Evolutionary conservation across 139 green algal genomes (phyloP), one percentile per base, ranked within the genome.

Genomic region (Coelastrella sp.): DNA sequence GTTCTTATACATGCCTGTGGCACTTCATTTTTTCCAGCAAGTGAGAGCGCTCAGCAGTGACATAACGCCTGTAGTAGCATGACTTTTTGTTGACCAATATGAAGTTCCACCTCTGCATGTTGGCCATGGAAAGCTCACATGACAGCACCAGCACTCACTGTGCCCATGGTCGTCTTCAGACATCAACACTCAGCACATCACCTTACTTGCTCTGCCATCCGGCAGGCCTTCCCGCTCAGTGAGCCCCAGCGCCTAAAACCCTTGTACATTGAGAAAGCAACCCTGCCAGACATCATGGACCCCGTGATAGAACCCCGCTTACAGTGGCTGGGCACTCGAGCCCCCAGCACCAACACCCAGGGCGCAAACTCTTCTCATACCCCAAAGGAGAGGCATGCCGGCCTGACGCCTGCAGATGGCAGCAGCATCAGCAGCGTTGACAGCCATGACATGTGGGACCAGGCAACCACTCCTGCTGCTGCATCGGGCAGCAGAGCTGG

Each of bases 231-330:
- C 70, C 88, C 75, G 56, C 82, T 92, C 8, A 27, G 65, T 8
- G 92, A 95, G 78, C 72, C 91, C 11, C 15, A 68, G 5, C 89
- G 90, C 22, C 70, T 93, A 56, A 24, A 89, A 59, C 91, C 92
- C 15, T 82, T 95, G 56, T 92, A 86, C 63, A 89, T 95, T 35
- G 80, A 92, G 74, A 82, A 92, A 22, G 91, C 92, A 0, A 91
- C 89, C 11, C 90, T 95, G 25, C 88, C 87, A 49, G 92, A 95
- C 24, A 91, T 92, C 0, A 78, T 95, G 82, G 82, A 90, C 20
- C 72, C 58, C 7, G 72, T 88, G 9, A 63, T 88, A 9, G 59
- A 82, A 22, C 59, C 82, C 15, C 25, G 73, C 22, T 19, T 87
- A 22, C 15, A 56, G 15, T 82, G 85, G 73, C 61, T 92, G 25